Evolutionary conservation across 805 yeast species (phyloP).

Genomic region (Saturnispora sekii): DNA sequence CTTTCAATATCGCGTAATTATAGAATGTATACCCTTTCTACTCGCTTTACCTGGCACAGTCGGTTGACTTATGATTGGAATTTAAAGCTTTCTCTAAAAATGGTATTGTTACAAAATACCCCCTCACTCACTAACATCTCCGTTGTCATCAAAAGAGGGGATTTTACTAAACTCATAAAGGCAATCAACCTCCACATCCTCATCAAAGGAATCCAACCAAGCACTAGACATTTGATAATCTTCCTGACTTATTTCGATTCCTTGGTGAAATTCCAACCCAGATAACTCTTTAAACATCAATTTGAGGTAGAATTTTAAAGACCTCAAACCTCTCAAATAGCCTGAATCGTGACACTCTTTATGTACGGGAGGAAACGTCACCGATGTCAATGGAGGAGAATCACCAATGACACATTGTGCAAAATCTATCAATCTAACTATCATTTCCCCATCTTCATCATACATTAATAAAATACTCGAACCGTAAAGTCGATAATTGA

Average conservation of each 20-base stretch:
- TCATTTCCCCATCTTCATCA: conserved; percentile 33
- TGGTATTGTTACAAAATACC: neutral
- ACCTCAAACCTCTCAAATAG: conserved; percentile 68
- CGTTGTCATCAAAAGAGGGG: conserved; percentile 18
- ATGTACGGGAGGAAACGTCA: conserved; percentile 65
- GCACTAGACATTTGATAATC: conserved; percentile 18
- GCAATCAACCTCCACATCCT: conserved; percentile 16
- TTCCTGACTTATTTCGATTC: conserved; percentile 12
- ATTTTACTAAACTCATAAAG: conserved; percentile 18
- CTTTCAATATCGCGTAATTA: too few relatives aligned
- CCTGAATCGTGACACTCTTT: conserved; percentile 65
- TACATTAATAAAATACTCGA: conserved; percentile 82
- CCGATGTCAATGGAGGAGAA: conserved; percentile 32
- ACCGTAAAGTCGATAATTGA: conserved; percentile 85
- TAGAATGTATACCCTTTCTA: too few relatives aligned
- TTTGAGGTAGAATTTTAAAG: conserved; percentile 61
- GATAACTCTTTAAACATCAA: conserved; percentile 49
- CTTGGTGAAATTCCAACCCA: conserved; percentile 24
- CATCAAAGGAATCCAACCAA: conserved; percentile 31
- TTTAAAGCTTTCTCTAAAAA: neutral
- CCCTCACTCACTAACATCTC: conserved; percentile 22
- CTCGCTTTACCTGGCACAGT: too few relatives aligned
- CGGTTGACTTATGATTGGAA: too few relatives aligned
- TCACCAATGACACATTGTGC: conserved; percentile 82
- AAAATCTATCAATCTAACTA: conserved; percentile 83